These are phyloP conservation scores for Verticillium tricorpus DNA, from an alignment of 2,329 filamentous ascomycete genomes.

Conservation along the genomic window DNA sequence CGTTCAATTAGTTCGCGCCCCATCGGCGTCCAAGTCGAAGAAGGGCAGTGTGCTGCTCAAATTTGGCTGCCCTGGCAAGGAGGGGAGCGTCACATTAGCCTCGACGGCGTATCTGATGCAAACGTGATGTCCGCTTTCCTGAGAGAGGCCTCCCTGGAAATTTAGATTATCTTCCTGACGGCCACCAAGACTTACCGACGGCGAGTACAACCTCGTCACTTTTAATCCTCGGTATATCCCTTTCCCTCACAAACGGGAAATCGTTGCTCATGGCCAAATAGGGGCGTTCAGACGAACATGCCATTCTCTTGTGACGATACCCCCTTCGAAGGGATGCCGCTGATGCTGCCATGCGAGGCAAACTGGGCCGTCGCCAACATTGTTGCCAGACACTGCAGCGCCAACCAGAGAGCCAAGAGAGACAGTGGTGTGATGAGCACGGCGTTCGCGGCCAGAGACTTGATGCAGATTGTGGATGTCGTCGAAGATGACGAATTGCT, in stretches of 20 bases:
- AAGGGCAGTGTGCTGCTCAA: conserved; percentile 34
- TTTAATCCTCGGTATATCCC: conserved; percentile 16
- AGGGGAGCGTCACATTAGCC: neutral
- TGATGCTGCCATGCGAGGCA: neutral
- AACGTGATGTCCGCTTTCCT: neutral
- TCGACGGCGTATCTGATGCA: neutral
- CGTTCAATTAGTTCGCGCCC: conserved; percentile 26
- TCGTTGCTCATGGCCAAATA: neutral
- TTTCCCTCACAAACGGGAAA: neutral
- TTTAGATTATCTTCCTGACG: too few species aligned
- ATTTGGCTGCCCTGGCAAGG: conserved; percentile 30
- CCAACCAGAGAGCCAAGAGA: conserved; percentile 13
- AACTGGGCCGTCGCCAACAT: conserved; percentile 14
- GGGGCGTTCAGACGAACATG: neutral
- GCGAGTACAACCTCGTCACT: conserved; percentile 14
- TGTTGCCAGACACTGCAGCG: conserved; percentile 18
- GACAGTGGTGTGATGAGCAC: conserved; percentile 32
- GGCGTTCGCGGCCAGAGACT: conserved; percentile 37
- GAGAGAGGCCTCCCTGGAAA: neutral
- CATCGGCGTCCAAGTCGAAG: conserved; percentile 21
- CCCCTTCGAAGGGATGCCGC: neutral
- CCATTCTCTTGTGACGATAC: neutral
- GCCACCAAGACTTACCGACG: conserved; percentile 12
- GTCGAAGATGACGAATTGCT: conserved; percentile 34
- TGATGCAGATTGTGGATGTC: conserved; percentile 34